Evolutionary conservation across 768 basidiomycete genomes (phyloP), one percentile per base, ranked within the genome.

Genomic region (Podaxis rugospora): DNA sequence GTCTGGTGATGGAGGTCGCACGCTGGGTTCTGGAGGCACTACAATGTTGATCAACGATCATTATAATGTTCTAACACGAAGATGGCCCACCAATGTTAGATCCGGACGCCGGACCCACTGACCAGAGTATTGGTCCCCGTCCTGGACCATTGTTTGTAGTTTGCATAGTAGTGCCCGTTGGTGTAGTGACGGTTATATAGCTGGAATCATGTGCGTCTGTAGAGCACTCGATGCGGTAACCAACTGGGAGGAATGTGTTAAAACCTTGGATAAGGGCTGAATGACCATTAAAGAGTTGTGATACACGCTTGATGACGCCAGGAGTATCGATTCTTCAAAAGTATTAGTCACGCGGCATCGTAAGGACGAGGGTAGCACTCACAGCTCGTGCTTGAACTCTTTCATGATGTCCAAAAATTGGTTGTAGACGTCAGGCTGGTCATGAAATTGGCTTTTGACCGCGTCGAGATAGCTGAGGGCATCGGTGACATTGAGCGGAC

Each of bases 401-500:
- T 98, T 98, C 97, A 97, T 97, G 69, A 97, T 95, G 71, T 96
- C 93, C 72, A 95, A 76, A 67, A 95, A 95, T 65, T 89, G 83
- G 74, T 97, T 96, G 75, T 97, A 97, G 44, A 95, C 93, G 69
- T 93, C 91, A n/a, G 94, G 93, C 71, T 92, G 87, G 72, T 94
- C 90, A 58, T 85, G 83, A 71, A 97, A 97, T 78, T 94, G 90
- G 32, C 83, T 76, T 76, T 97, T 97, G 75, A 97, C 94, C 27
- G 90, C 90, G 70, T 97, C 94, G 63, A 97, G 84, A 69, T 96
- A 97, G 69, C 87, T 89, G 66, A 96, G 80, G 32, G 94, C 94
- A 72, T 97, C 94, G n/a, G 89, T 87, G 63, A 96, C 94, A 69
- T 96, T 94, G 69, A 96, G 78, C 52, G 90, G 92, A n/a, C 92